These are phyloP conservation scores for Chytridium lagenaria DNA, from an alignment of 371 early-diverging fungal genomes.

Conservation along the genomic window DNA sequence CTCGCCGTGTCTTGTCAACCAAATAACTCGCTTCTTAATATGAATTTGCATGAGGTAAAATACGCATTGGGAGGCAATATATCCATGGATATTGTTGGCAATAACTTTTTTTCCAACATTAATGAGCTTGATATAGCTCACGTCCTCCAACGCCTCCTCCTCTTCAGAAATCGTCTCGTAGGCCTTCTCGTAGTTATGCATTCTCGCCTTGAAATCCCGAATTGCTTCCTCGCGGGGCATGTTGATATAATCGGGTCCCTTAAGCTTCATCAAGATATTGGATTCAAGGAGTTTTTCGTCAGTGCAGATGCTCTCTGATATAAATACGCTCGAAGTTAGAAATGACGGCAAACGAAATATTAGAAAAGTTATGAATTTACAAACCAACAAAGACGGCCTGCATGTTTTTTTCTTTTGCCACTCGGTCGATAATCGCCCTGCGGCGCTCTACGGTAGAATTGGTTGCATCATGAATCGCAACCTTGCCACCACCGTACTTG, in stretches of 20 bases:
- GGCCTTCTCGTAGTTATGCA: conserved; percentile 79
- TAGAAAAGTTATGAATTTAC: conserved; percentile 55
- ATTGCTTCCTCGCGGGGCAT: conserved; percentile 72
- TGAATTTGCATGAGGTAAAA: conserved; percentile 81
- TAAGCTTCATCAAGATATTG: conserved; percentile 81
- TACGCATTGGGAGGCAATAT: conserved; percentile 79
- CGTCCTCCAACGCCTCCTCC: conserved; percentile 66
- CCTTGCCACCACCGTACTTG: conserved; percentile 67
- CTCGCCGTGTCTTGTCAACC: conserved; percentile 85
- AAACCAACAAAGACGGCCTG: conserved; percentile 52
- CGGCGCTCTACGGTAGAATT: conserved; percentile 81
- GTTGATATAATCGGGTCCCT: conserved; percentile 81
- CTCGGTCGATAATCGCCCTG: conserved; percentile 66
- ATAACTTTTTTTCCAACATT: conserved; percentile 86
- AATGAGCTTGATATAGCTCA: conserved; percentile 79
- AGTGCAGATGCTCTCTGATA: conserved; percentile 83
- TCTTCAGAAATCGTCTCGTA: conserved; percentile 79
- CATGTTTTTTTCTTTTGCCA: conserved; percentile 55
- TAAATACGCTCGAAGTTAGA: conserved; percentile 29
- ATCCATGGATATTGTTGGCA: conserved; percentile 81
- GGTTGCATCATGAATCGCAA: conserved; percentile 90
- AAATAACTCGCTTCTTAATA: conserved; percentile 72
- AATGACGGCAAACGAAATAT: not conserved
- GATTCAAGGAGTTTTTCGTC: conserved; percentile 71
- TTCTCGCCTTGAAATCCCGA: conserved; percentile 76